Conservation (phyloP, 129 eudicot species). For the Pulicaria dysenterica region DNA sequence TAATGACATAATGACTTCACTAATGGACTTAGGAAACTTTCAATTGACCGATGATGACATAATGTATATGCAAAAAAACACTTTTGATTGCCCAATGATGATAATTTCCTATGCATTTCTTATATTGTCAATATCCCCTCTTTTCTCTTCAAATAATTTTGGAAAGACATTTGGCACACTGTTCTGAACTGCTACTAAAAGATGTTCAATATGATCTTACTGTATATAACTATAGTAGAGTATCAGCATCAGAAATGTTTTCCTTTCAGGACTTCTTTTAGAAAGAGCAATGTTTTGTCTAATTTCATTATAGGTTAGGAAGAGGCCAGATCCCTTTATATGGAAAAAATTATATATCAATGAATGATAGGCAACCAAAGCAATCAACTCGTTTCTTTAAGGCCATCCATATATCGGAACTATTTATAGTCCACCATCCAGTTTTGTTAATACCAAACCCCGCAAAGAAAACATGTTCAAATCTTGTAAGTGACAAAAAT, state of each 20-base stretch:
- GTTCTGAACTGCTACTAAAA: not conserved
- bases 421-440: too few species aligned
- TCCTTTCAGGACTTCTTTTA: slow-evolving; percentile 3
- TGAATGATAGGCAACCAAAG: not conserved
- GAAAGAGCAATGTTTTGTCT: slow-evolving; percentile 6
- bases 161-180: not conserved
- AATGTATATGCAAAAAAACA: not conserved
- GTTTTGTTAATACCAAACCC: too few species aligned
- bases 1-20: not conserved
- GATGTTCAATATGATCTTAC: not conserved
- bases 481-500: too few species aligned
- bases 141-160: slow-evolving; percentile 17
- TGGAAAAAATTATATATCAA: not conserved
- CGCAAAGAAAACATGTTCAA: too few species aligned
- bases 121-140: slow-evolving; percentile 18
- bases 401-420: too few species aligned
- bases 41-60: not conserved
- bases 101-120: not conserved
- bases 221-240: slow-evolving; percentile 6
- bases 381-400: too few species aligned
- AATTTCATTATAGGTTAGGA: slow-evolving; percentile 19
- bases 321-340: slow-evolving; percentile 11
- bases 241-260: slow-evolving; percentile 16
- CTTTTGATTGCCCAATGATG: not conserved
- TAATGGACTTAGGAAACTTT: not conserved